phyloP scores from a whole-genome alignment of 1,139 yeast species.

The Pichia sp. region DNA sequence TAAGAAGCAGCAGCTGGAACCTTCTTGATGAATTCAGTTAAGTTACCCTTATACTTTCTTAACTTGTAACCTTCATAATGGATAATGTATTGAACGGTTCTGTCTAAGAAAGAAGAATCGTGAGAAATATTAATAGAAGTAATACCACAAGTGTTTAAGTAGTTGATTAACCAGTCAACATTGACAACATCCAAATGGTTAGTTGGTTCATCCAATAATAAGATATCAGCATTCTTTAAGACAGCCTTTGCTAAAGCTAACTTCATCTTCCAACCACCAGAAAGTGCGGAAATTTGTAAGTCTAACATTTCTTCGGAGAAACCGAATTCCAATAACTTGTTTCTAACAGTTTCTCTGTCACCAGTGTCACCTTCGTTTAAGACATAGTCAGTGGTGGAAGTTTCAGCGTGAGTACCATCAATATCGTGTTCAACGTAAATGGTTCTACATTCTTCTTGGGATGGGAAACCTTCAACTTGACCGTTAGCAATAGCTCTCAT shows the following conservation, averaged over 20 bases:
- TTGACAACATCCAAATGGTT: conserved; percentile 99
- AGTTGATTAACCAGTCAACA: conserved; percentile 99
- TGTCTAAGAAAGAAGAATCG: conserved; percentile 99
- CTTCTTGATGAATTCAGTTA: conserved; percentile 95
- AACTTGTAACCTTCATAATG: conserved; percentile 99
- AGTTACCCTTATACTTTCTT: conserved; percentile 99
- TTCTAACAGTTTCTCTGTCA: conserved; percentile 60
- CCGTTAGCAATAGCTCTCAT: conserved; percentile 99
- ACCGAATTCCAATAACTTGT: conserved; percentile 77
- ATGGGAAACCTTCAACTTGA: conserved; percentile 99
- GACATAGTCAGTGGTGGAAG: conserved; percentile 88
- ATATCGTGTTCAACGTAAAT: conserved; percentile 99
- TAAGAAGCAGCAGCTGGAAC: conserved; percentile 98
- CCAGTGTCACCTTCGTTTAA: conserved; percentile 45
- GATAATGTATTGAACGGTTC: conserved; percentile 94
- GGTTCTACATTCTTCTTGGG: conserved; percentile 96
- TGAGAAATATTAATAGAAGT: conserved; percentile 98
- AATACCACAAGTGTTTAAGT: conserved; percentile 96
- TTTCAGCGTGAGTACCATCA: conserved; percentile 95
- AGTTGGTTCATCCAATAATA: conserved; percentile 98
- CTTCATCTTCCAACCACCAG: conserved; percentile 99
- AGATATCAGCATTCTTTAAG: conserved; percentile 95
- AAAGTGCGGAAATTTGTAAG: conserved; percentile 91
- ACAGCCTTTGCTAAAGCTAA: conserved; percentile 99
- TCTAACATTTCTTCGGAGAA: conserved; percentile 87